phyloP scores from a whole-genome alignment of 805 yeast species.

The Starmerella vitae region DNA sequence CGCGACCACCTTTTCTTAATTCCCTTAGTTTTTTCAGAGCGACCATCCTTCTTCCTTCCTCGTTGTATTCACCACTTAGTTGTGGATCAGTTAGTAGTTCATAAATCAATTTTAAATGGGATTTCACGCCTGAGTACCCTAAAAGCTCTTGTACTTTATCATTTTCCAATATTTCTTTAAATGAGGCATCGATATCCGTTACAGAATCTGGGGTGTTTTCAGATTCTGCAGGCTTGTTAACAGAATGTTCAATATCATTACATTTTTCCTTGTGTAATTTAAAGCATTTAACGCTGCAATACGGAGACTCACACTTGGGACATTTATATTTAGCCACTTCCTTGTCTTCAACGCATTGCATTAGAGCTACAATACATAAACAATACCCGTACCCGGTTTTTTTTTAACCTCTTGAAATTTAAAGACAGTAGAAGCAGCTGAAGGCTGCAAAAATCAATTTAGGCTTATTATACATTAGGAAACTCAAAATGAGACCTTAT shows the following conservation, averaged over 20 bases:
- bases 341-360: constrained; percentile 11
- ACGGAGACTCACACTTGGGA: constrained; percentile 34
- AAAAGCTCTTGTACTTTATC: constrained; percentile 35
- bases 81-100: constrained; percentile 37
- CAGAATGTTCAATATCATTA: constrained; percentile 21
- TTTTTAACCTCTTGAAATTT: too few relatives aligned
- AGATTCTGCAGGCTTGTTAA: not conserved
- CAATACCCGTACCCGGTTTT: not conserved
- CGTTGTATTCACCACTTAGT: constrained; percentile 36
- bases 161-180: constrained; percentile 25
- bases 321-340: constrained; percentile 37
- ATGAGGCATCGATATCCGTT: not conserved
- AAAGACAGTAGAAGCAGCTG: too few relatives aligned
- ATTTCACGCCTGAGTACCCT: constrained; percentile 39
- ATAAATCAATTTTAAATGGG: constrained; percentile 40
- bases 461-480: too few relatives aligned
- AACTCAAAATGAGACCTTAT: too few relatives aligned
- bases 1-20: constrained; percentile 49
- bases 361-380: too few relatives aligned
- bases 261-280: constrained; percentile 33
- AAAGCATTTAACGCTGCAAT: constrained; percentile 51
- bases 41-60: constrained; percentile 43
- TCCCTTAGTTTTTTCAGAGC: constrained; percentile 50
- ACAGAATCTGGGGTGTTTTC: too few relatives aligned
- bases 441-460: too few relatives aligned